These are phyloP conservation scores for Ligustrum vulgare DNA, from an alignment of 257 asterid species.

Conservation along the genomic window DNA sequence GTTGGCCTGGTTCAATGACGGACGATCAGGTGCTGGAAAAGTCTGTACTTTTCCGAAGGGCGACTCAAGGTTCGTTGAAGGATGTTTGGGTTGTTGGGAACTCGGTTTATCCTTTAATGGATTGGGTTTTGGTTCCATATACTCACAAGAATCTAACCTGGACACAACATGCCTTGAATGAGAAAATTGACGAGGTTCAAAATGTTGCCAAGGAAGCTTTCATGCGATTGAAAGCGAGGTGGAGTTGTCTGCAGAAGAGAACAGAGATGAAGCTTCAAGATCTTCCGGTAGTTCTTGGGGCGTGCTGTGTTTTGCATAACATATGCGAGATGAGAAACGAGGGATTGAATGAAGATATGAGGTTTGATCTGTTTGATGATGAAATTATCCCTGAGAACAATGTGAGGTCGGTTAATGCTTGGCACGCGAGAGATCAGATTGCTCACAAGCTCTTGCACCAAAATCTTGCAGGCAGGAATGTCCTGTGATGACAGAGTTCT, in stretches of 20 bases:
- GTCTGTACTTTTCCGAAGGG: conserved; percentile 7
- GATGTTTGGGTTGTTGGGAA: conserved; percentile 8
- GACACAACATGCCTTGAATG: conserved; percentile 4
- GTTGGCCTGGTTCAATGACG: conserved; percentile 7
- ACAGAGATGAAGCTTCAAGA: conserved; percentile 56
- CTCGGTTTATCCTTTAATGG: conserved; percentile 4
- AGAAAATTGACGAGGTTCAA: not conserved
- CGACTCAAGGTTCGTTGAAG: not conserved
- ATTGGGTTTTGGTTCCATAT: conserved; percentile 9
- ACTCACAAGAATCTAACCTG: conserved; percentile 8
- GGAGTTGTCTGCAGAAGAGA: conserved; percentile 50
- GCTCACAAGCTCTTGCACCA: conserved; percentile 46
- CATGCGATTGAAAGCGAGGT: conserved; percentile 41
- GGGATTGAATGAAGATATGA: conserved; percentile 26
- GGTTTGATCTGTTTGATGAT: conserved; percentile 36
- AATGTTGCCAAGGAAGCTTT: conserved; percentile 20
- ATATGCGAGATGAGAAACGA: conserved; percentile 47
- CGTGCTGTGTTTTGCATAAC: conserved; percentile 51
- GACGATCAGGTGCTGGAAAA: conserved; percentile 9
- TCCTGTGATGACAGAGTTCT: no score
- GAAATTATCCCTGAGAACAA: conserved; percentile 30
- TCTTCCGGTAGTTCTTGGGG: conserved; percentile 49
- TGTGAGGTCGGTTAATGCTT: conserved; percentile 32
- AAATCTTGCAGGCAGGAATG: conserved; percentile 18
- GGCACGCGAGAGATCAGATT: conserved; percentile 35